Percentiles rank a stretch among this genome's conserved stretches.
These are phyloP conservation scores for Pseudoperonospora humuli DNA, from an alignment of 352 stramenopile species.

Conservation along the genomic window DNA sequence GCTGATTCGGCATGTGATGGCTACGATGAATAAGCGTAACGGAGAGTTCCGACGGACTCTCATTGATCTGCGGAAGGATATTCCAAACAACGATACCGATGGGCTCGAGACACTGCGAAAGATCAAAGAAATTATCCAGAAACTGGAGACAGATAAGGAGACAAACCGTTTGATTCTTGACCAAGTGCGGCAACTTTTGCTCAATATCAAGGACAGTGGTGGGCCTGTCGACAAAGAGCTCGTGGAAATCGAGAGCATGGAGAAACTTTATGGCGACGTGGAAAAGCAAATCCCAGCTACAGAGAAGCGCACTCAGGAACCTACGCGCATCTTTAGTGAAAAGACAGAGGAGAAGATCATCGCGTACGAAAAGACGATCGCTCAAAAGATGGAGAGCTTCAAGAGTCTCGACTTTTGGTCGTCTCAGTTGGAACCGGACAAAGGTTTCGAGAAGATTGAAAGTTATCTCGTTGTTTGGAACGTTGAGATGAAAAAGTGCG, in stretches of 20 bases:
- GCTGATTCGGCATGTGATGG: constrained; percentile 63
- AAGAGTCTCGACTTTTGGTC: constrained; percentile 83
- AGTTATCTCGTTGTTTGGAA: no score
- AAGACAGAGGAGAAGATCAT: constrained; percentile 92
- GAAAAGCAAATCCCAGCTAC: constrained; percentile 73
- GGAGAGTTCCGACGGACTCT: constrained; percentile 74
- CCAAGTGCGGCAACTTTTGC: constrained; percentile 69
- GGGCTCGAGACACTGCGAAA: constrained; percentile 74
- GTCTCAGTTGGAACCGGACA: constrained; percentile 70
- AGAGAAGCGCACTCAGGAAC: constrained; percentile 66
- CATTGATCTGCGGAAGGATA: constrained; percentile 77
- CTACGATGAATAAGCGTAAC: constrained; percentile 80
- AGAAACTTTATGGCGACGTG: constrained; percentile 73
- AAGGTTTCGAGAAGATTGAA: constrained; percentile 79
- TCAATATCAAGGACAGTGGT: constrained; percentile 71
- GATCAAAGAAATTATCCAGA: constrained; percentile 79
- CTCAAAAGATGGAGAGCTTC: constrained; percentile 74
- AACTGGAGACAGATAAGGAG: constrained; percentile 61
- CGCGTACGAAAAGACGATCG: constrained; percentile 87
- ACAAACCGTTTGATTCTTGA: constrained; percentile 68
- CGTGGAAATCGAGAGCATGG: constrained; percentile 74
- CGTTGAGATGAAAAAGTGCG: no score
- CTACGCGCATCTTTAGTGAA: constrained; percentile 78
- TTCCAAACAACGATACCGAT: constrained; percentile 67
- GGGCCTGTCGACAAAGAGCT: constrained; percentile 81